These are phyloP conservation scores for Aspergillus melleus DNA, from an alignment of 2,329 filamentous ascomycete genomes.

Conservation along the genomic window DNA sequence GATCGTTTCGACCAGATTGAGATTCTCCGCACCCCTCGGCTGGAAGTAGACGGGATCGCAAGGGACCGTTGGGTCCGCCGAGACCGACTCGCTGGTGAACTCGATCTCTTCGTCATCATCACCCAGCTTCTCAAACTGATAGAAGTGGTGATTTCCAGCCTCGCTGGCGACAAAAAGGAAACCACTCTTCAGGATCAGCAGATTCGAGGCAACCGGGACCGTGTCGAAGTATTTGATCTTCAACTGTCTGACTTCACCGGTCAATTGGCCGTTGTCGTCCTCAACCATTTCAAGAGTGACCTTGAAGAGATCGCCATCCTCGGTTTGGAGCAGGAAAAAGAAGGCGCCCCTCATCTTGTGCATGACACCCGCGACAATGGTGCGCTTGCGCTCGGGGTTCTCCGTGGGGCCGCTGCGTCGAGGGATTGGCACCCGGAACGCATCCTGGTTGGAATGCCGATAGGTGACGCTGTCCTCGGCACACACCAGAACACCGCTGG, in stretches of 20 bases:
- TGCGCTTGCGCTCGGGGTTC: conserved; percentile 85
- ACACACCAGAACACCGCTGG: conserved; percentile 92
- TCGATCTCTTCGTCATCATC: conserved; percentile 91
- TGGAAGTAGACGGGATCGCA: conserved; percentile 84
- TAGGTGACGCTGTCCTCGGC: conserved; percentile 95
- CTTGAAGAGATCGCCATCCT: conserved; percentile 98
- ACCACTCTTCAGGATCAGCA: conserved; percentile 92
- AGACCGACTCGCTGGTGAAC: conserved; percentile 79
- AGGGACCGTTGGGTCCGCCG: conserved; percentile 68
- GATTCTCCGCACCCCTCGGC: conserved; percentile 74
- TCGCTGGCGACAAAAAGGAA: conserved; percentile 93
- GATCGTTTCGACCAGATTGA: conserved; percentile 81
- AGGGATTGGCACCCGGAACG: conserved; percentile 86
- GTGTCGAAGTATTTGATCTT: conserved; percentile 99
- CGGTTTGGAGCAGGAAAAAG: conserved; percentile 93
- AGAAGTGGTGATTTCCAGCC: conserved; percentile 90
- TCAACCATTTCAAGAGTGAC: conserved; percentile 88
- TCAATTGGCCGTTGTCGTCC: conserved; percentile 72
- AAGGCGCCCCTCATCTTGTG: conserved; percentile 96
- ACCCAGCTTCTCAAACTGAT: conserved; percentile 95
- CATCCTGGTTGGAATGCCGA: conserved; percentile 90
- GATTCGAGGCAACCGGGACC: conserved; percentile 79
- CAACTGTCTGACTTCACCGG: conserved; percentile 76
- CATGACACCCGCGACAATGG: conserved; percentile 89
- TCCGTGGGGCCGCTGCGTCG: conserved; percentile 83